Evolutionary conservation across 441 rosid genomes (phyloP).

Genomic region (Erodium chrysanthum): DNA sequence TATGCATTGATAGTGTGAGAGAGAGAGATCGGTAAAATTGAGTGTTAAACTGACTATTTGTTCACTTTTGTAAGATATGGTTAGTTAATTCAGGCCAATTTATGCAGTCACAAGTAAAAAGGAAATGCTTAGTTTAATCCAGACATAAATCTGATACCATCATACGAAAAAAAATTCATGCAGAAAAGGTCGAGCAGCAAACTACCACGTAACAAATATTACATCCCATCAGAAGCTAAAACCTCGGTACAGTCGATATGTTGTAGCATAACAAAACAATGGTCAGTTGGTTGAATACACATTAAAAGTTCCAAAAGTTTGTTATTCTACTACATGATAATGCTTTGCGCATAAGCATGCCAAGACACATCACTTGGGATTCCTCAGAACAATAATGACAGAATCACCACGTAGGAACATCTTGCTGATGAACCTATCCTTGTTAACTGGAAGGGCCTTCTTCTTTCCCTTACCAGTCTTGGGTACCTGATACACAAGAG

Average conservation of each 20-base stretch:
- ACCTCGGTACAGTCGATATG: background rate
- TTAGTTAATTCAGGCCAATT: no score
- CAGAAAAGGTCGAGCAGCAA: background rate
- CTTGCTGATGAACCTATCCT: conserved; percentile 84
- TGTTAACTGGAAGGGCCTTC: conserved; percentile 82
- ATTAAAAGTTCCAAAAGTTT: background rate
- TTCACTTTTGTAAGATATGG: no score
- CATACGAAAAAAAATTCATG: background rate
- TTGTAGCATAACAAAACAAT: background rate
- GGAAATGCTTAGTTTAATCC: no score
- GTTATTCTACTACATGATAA: background rate
- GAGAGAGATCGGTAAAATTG: no score
- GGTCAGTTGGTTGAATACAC: background rate
- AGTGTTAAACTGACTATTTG: no score
- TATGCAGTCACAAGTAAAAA: no score
- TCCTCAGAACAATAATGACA: conserved; percentile 84
- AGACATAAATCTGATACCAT: background rate
- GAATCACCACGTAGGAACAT: conserved; percentile 97
- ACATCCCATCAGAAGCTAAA: background rate
- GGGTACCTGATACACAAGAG: conserved; percentile 44
- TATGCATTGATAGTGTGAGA: no score
- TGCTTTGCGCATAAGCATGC: background rate
- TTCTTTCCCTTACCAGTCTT: conserved; percentile 96
- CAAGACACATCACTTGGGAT: conserved; percentile 49
- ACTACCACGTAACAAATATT: background rate